phyloP scores from a whole-genome alignment of 1,139 yeast species.

The Pichia sp. region DNA sequence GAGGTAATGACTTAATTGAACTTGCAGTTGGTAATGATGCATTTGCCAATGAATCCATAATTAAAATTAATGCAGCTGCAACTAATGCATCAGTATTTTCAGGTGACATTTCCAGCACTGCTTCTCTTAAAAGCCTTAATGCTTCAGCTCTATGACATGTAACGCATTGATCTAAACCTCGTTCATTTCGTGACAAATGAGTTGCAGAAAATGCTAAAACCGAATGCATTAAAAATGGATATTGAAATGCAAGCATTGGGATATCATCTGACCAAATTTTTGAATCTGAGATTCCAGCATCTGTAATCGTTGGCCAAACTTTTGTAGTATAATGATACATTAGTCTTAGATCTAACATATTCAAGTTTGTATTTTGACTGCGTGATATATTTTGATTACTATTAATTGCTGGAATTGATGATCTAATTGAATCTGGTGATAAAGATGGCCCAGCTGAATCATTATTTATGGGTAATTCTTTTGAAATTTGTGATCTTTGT shows the following conservation, averaged over 20 bases:
- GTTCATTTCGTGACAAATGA: constrained; percentile 70
- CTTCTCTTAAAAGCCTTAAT: constrained; percentile 68
- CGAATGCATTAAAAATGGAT: constrained; percentile 89
- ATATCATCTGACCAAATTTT: constrained; percentile 84
- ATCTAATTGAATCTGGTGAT: constrained; percentile 28
- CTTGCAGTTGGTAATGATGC: constrained; percentile 71
- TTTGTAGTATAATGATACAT: constrained; percentile 84
- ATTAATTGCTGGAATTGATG: constrained; percentile 24
- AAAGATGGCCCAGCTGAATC: constrained; percentile 21
- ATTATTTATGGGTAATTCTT: constrained; percentile 5
- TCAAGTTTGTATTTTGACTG: constrained; percentile 33
- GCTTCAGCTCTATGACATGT: constrained; percentile 88
- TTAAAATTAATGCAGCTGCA: constrained; percentile 81
- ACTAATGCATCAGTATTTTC: constrained; percentile 90
- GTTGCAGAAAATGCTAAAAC: constrained; percentile 88
- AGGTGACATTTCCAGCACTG: constrained; percentile 73
- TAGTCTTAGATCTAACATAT: constrained; percentile 69
- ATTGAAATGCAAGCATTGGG: constrained; percentile 80
- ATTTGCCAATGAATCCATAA: constrained; percentile 90
- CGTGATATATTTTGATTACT: constrained; percentile 14
- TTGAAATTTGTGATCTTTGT: constrained; percentile 15
- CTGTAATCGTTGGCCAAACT: constrained; percentile 82
- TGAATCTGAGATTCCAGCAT: constrained; percentile 83
- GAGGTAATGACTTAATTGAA: constrained; percentile 60
- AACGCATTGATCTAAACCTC: constrained; percentile 75